phyloP scores from a whole-genome alignment of 345 rosid species.

The Leavenworthia alabamica region DNA sequence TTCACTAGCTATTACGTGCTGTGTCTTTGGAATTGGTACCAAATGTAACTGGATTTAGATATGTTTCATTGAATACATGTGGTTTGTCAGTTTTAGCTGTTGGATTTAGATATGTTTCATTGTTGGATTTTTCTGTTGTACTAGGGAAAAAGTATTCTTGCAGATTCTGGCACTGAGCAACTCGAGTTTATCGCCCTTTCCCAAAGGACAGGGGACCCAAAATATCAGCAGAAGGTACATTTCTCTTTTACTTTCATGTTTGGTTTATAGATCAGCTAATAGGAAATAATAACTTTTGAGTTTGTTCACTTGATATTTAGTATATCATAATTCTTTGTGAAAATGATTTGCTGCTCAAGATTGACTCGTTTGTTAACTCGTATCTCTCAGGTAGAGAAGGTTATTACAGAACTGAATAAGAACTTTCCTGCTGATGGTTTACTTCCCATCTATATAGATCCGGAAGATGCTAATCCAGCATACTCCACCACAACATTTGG shows the following conservation, averaged over 20 bases:
- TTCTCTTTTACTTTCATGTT: slow-evolving; percentile 1
- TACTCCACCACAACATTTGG: slow-evolving; percentile 84
- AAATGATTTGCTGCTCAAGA: background rate
- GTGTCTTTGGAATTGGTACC: background rate
- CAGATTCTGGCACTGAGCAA: slow-evolving; percentile 98
- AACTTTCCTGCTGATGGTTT: slow-evolving; percentile 88
- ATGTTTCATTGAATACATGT: background rate
- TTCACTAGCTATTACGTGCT: background rate
- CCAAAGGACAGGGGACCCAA: slow-evolving; percentile 90
- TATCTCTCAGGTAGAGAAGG: slow-evolving; percentile 71
- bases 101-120: background rate
- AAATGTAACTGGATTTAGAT: background rate
- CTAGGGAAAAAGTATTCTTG: slow-evolving; percentile 93
- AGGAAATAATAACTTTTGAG: background rate
- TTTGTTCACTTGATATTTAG: background rate
- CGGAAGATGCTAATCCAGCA: slow-evolving; percentile 49
- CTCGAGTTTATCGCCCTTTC: slow-evolving; percentile 96
- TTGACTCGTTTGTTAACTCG: background rate
- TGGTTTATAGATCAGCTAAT: slow-evolving; percentile 1
- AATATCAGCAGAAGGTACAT: slow-evolving; percentile 82
- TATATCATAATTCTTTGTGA: background rate
- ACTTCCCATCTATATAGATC: slow-evolving; percentile 83
- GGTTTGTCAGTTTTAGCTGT: slow-evolving; percentile 1
- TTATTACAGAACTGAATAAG: slow-evolving; percentile 58
- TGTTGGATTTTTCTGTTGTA: background rate